Evolutionary conservation across 208 protist genomes (phyloP).

Genomic region (Leishmania major): DNA sequence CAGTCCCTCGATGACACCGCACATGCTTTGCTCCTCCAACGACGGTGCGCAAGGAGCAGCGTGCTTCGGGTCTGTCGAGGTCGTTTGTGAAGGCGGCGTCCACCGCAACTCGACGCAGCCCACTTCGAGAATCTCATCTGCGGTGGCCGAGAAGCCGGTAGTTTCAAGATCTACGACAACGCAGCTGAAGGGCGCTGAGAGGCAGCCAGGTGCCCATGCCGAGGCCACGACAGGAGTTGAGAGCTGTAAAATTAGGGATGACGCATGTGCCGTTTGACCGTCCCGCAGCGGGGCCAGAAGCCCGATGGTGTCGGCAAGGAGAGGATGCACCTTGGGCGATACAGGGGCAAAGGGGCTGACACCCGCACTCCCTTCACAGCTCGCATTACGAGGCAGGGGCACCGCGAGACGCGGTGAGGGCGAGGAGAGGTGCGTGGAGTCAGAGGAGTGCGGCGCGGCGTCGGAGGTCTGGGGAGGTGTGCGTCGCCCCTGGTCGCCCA

Average conservation of each 20-base stretch:
- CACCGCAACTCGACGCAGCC: slow-evolving; percentile 64
- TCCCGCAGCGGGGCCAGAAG: not conserved
- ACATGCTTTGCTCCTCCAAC: not conserved
- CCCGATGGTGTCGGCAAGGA: slow-evolving; percentile 18
- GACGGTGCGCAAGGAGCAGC: not conserved
- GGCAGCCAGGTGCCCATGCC: not conserved
- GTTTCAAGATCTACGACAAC: slow-evolving; percentile 71
- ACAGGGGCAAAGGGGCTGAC: not conserved
- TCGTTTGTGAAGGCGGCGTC: slow-evolving; percentile 21
- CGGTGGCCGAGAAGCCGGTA: slow-evolving; percentile 51
- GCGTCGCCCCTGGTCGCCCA: not conserved
- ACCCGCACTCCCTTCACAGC: not conserved
- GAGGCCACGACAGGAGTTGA: not conserved
- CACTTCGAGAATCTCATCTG: slow-evolving; percentile 60
- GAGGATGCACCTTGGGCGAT: slow-evolving; percentile 1
- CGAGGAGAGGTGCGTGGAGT: not conserved
- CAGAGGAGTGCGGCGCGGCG: not conserved
- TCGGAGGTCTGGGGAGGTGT: not conserved
- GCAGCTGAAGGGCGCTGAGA: slow-evolving; percentile 30
- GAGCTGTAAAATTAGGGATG: not conserved
- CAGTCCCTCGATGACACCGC: slow-evolving; percentile 7
- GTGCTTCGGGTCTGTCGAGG: not conserved
- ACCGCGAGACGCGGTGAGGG: not conserved
- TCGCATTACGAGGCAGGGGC: not conserved
- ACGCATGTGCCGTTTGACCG: not conserved